These are phyloP conservation scores for Castanea mollissima DNA, from an alignment of 306 rosid genomes.

Conservation along the genomic window DNA sequence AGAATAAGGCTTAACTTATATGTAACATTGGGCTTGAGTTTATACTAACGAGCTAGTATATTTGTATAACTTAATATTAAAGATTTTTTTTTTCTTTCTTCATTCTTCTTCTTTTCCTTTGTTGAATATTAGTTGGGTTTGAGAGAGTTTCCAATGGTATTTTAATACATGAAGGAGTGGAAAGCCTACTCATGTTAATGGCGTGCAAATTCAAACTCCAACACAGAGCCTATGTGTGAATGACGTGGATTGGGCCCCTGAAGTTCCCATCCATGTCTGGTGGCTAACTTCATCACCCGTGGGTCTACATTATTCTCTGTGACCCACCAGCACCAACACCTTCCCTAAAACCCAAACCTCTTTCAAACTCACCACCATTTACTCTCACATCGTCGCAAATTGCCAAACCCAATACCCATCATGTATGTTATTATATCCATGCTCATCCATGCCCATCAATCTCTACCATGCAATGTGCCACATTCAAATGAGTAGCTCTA, in stretches of 20 bases:
- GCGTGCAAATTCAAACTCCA: slow-evolving; percentile 47
- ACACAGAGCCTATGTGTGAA: slow-evolving; percentile 34
- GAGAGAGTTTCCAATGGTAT: no score
- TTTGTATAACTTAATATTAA: no score
- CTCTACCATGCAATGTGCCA: no score
- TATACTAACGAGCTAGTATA: no score
- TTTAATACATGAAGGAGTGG: not conserved
- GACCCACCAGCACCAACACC: not conserved
- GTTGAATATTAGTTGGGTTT: no score
- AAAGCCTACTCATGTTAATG: slow-evolving; percentile 13
- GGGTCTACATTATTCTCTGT: not conserved
- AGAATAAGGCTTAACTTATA: no score
- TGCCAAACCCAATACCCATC: not conserved
- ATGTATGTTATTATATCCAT: not conserved
- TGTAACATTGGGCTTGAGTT: no score
- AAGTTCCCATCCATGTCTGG: slow-evolving; percentile 25
- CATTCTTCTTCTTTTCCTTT: no score
- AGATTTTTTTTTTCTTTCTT: no score
- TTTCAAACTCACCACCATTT: not conserved
- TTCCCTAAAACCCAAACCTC: not conserved
- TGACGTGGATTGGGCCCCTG: slow-evolving; percentile 68
- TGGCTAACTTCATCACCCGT: slow-evolving; percentile 18
- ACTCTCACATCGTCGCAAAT: no score
- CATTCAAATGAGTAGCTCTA: no score
- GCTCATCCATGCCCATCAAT: not conserved